Evolutionary conservation across 2,329 filamentous ascomycete species (phyloP), one percentile per base, ranked within the genome.

Genomic region (Pseudonectria foliicola): DNA sequence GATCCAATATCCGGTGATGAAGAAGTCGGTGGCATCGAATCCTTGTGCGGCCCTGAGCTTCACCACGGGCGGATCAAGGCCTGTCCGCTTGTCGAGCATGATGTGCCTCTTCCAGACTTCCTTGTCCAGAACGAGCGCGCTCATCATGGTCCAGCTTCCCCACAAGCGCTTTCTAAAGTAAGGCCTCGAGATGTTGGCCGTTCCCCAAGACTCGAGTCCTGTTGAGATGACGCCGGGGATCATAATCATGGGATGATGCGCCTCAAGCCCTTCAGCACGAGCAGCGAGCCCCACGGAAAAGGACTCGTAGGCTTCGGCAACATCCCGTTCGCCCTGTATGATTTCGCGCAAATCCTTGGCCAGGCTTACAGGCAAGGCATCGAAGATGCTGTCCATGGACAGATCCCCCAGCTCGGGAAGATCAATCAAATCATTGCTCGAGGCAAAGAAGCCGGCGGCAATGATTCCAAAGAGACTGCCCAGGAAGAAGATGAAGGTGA

Each of bases 81-180:
- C 92, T 0, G 90, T 95, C 25, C 77, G 62, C 59, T 90, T 89
- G 61, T 98, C 92, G 10, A 98, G 73, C 89, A 96, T 96, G 48
- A 98, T 86, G 58, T 98, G 92, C 52, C 70, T 81, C 68, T 95
- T 98, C 92, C 92, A 98, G 24, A 76, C 73, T 18, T 93, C 81
- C 62, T 96, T 95, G 60, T 96, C 92, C 52, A 94, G 64, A 2
- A 98, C 86, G 45, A 98, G 65, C 0, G 92, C 90, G 32, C 83
- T 77, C 88, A 98, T 95, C 92, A 98, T 98, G 45, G 78, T 94
- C 92, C 93, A 98, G 49, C 87, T 95, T 4, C 92, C 92, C 92
- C 92, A 98, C 32, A 98, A 66, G 35, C 92, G 73, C 64, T 93
- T 95, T 43, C 92, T 75, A 61, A 98, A 98, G 62, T 96, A 98